Conservation (phyloP, 148 eudicot species). For the Camellia granthamiana region DNA sequence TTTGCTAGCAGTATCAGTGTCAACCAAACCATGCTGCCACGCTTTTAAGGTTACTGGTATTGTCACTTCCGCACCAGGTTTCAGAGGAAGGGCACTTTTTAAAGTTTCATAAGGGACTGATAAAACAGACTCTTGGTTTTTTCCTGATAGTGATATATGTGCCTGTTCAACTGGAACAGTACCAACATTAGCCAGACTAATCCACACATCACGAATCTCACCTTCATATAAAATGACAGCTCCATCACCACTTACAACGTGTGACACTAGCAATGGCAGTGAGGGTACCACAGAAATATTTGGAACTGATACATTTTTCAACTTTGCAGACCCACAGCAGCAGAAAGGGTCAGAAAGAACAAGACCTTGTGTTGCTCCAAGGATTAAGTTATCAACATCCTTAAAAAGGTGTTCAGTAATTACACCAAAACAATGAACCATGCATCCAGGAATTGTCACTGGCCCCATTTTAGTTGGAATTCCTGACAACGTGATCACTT, state of each 20-base stretch:
- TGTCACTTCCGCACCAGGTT: conserved; percentile 92
- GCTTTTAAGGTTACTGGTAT: conserved; percentile 78
- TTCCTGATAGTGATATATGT: conserved; percentile 83
- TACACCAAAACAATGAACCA: conserved; percentile 94
- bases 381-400: conserved; percentile 85
- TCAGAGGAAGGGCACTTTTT: conserved; percentile 75
- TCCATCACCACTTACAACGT: conserved; percentile 85
- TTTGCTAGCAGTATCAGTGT: conserved; percentile 61
- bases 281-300: conserved; percentile 77
- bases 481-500: conserved; percentile 82
- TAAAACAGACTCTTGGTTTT: conserved; percentile 85
- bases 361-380: conserved; percentile 93
- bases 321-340: conserved; percentile 83
- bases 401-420: conserved; percentile 87
- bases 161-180: conserved; percentile 95
- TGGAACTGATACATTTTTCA: conserved; percentile 69
- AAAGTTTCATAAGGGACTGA: conserved; percentile 65
- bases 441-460: conserved; percentile 79
- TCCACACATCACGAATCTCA: conserved; percentile 80
- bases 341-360: conserved; percentile 97
- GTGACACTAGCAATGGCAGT: conserved; percentile 80
- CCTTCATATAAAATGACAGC: conserved; percentile 90
- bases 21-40: conserved; percentile 76
- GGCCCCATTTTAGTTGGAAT: conserved; percentile 89
- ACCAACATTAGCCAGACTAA: conserved; percentile 91